Evolutionary conservation across 75 land plant species (phyloP).

Genomic region (Selaginella moellendorffii): DNA sequence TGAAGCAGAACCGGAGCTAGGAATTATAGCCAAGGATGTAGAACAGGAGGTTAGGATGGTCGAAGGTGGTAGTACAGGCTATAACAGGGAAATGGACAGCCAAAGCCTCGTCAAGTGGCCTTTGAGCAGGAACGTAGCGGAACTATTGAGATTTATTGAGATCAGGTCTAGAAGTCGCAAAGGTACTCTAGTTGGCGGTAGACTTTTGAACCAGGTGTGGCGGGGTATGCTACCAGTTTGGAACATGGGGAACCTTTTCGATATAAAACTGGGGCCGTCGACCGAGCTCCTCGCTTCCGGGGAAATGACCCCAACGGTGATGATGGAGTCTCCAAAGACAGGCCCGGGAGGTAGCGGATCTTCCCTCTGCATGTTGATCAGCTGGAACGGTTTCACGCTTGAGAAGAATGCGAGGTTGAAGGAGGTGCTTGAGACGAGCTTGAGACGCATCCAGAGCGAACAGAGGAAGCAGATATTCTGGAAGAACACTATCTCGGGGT

Average conservation of each 20-base stretch:
- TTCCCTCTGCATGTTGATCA: not conserved
- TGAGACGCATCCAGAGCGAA: too few relatives aligned
- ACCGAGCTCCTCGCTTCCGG: not conserved
- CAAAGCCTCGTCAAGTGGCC: too few relatives aligned
- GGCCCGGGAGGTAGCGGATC: too few relatives aligned
- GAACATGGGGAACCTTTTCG: not conserved
- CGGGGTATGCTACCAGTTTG: not conserved
- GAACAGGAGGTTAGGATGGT: too few relatives aligned
- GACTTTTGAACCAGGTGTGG: not conserved
- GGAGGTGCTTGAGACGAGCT: not conserved
- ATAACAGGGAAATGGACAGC: too few relatives aligned
- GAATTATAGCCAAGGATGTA: too few relatives aligned
- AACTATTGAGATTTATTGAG: not conserved
- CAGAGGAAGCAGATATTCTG: too few relatives aligned
- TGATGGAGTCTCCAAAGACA: not conserved
- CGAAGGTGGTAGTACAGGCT: too few relatives aligned
- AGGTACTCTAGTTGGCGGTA: not conserved
- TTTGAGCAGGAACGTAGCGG: not conserved
- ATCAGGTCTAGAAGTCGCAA: too few relatives aligned
- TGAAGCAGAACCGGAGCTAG: too few relatives aligned
- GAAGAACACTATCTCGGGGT: not conserved
- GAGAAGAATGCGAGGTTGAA: not conserved
- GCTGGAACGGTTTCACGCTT: not conserved
- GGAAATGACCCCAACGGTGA: not conserved
- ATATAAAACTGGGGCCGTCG: not conserved